Conservation (phyloP, 306 rosid genomes). For the Vachellia collinsii region DNA sequence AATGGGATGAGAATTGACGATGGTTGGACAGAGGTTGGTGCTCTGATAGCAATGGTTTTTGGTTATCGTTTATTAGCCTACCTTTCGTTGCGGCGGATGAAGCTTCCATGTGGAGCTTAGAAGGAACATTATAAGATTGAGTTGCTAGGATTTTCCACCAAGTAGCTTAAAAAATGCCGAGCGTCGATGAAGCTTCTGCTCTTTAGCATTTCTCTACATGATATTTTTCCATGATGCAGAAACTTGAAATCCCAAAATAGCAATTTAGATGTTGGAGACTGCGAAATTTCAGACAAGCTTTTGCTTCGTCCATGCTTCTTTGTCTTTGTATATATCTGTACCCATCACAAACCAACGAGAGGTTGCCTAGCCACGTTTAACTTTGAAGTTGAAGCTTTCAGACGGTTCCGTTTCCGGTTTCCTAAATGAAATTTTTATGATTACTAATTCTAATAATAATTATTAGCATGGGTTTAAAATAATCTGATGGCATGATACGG, state of each 20-base stretch:
- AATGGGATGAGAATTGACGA: conserved; percentile 67
- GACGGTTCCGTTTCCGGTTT: too few species aligned
- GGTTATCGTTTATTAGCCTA: conserved; percentile 92
- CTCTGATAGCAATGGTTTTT: conserved; percentile 78
- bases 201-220: not conserved
- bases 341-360: too few species aligned
- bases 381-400: not conserved
- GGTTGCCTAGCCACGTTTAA: not conserved
- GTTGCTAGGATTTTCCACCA: not conserved
- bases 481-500: too few species aligned
- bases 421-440: too few species aligned
- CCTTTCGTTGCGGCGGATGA: conserved; percentile 76
- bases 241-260: conserved; percentile 1
- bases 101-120: conserved; percentile 45
- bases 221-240: conserved; percentile 10
- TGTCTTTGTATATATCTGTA: too few species aligned
- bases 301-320: not conserved
- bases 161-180: not conserved
- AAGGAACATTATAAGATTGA: conserved; percentile 1
- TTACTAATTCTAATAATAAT: too few species aligned
- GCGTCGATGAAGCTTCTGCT: conserved; percentile 24
- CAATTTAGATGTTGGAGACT: conserved; percentile 9
- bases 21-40: conserved; percentile 65
- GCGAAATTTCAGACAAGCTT: conserved; percentile 12
- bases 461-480: too few species aligned